Conservation (phyloP, 805 yeast species). For the Danielia oregonensis region DNA sequence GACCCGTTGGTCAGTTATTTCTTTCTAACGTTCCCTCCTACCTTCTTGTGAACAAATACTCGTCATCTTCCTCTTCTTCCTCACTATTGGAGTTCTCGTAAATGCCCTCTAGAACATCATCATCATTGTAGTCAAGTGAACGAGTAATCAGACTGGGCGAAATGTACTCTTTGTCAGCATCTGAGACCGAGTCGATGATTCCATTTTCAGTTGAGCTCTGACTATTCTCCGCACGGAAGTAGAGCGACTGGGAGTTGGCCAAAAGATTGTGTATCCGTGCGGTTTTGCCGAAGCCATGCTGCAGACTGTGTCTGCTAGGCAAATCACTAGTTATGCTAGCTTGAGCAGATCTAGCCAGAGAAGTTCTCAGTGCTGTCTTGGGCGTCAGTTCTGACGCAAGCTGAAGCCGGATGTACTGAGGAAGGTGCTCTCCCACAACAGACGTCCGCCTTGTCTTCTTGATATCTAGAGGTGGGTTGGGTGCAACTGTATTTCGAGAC, state of each 20-base stretch:
- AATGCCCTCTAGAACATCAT: slow-evolving; percentile 27
- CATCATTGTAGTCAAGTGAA: slow-evolving; percentile 18
- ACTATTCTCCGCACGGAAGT: slow-evolving; percentile 16
- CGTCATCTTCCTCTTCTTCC: slow-evolving; percentile 23
- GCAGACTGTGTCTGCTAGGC: not conserved
- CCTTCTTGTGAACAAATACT: slow-evolving; percentile 27
- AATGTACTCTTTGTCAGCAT: slow-evolving; percentile 33
- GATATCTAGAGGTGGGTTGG: not conserved
- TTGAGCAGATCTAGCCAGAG: no score
- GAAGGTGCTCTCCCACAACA: slow-evolving; percentile 34
- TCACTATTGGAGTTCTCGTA: slow-evolving; percentile 20
- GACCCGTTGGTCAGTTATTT: not conserved
- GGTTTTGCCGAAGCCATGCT: not conserved
- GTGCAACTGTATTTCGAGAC: slow-evolving; percentile 4
- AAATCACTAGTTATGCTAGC: no score
- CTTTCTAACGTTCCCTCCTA: no score
- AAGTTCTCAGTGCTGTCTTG: not conserved
- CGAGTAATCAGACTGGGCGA: slow-evolving; percentile 38
- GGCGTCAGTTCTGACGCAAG: slow-evolving; percentile 4
- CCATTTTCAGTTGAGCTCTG: slow-evolving; percentile 11
- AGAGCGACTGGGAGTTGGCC: slow-evolving; percentile 34
- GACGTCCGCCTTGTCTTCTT: slow-evolving; percentile 21
- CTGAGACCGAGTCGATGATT: slow-evolving; percentile 15
- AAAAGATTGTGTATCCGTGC: slow-evolving; percentile 29
- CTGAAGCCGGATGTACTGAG: slow-evolving; percentile 31